phyloP scores from a whole-genome alignment of 139 green algal species.

The Chara braunii region DNA sequence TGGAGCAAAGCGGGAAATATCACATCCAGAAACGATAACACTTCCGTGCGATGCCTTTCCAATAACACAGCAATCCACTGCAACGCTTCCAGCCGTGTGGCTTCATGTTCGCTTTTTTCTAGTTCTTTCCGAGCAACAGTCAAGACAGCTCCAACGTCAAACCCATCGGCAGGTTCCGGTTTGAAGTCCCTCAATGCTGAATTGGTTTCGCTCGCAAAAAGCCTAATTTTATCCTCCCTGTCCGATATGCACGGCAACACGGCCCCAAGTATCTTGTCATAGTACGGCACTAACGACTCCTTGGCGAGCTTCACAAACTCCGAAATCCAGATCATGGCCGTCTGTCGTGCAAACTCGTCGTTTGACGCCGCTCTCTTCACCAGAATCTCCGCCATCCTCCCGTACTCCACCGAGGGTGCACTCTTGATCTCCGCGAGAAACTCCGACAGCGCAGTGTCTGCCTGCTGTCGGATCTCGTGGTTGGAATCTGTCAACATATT shows the following conservation, averaged over 20 bases:
- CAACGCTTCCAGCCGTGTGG: slow-evolving; percentile 68
- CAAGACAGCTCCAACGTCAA: slow-evolving; percentile 30
- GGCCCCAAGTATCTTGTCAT: slow-evolving; percentile 62
- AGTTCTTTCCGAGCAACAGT: slow-evolving; percentile 18
- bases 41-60: slow-evolving; percentile 17
- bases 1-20: slow-evolving; percentile 64
- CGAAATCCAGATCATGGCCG: slow-evolving; percentile 67
- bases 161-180: slow-evolving; percentile 25
- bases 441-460: slow-evolving; percentile 51
- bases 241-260: slow-evolving; percentile 74
- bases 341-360: slow-evolving; percentile 74
- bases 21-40: neutral
- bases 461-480: slow-evolving; percentile 58
- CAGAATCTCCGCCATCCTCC: slow-evolving; percentile 35
- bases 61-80: slow-evolving; percentile 62
- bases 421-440: slow-evolving; percentile 41
- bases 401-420: slow-evolving; percentile 34
- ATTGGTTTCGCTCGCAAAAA: too few relatives aligned
- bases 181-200: too few relatives aligned
- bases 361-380: slow-evolving; percentile 21
- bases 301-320: slow-evolving; percentile 62
- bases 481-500: slow-evolving; percentile 70
- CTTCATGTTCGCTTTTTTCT: slow-evolving; percentile 49
- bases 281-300: slow-evolving; percentile 57
- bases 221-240: slow-evolving; percentile 35